Conservation (phyloP, 2,329 filamentous ascomycete genomes). For the Penicillium sp. region DNA sequence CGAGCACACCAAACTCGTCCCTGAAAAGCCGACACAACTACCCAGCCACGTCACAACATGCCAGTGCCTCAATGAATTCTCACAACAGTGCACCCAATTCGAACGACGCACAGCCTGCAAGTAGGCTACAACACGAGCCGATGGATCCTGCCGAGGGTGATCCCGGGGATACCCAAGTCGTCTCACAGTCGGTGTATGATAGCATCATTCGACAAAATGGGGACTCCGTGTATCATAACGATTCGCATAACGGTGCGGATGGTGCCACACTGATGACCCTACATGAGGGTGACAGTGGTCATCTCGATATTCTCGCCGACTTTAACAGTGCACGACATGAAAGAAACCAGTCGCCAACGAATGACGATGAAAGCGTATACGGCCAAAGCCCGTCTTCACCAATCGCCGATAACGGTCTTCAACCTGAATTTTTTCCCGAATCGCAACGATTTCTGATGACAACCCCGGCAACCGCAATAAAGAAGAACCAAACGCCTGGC, state of each 20-base stretch:
- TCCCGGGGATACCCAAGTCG: constrained; percentile 48
- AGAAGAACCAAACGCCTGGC: constrained; percentile 35
- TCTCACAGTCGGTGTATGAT: constrained; percentile 51
- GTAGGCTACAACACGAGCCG: constrained; percentile 28
- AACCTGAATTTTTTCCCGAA: constrained; percentile 49
- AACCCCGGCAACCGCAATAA: constrained; percentile 46
- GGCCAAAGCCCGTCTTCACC: constrained; percentile 43
- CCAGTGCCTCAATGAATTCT: constrained; percentile 14
- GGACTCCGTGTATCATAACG: constrained; percentile 29
- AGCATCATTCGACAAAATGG: constrained; percentile 43
- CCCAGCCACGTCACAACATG: constrained; percentile 24
- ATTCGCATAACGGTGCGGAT: constrained; percentile 31
- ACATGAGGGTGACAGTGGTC: constrained; percentile 47
- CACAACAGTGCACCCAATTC: constrained; percentile 13
- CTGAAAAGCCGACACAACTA: neutral
- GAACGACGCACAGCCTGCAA: constrained; percentile 21
- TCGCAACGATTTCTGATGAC: constrained; percentile 51
- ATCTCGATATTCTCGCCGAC: constrained; percentile 48
- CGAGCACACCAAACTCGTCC: constrained; percentile 12
- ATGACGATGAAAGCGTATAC: constrained; percentile 40
- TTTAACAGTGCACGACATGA: constrained; percentile 35
- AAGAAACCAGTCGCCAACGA: constrained; percentile 54
- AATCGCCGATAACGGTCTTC: constrained; percentile 28
- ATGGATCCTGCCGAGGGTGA: constrained; percentile 41
- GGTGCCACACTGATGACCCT: constrained; percentile 43